These are phyloP conservation scores for Paecilomyces dactylethromorphus DNA, from an alignment of 2,329 filamentous ascomycete genomes.

Conservation along the genomic window DNA sequence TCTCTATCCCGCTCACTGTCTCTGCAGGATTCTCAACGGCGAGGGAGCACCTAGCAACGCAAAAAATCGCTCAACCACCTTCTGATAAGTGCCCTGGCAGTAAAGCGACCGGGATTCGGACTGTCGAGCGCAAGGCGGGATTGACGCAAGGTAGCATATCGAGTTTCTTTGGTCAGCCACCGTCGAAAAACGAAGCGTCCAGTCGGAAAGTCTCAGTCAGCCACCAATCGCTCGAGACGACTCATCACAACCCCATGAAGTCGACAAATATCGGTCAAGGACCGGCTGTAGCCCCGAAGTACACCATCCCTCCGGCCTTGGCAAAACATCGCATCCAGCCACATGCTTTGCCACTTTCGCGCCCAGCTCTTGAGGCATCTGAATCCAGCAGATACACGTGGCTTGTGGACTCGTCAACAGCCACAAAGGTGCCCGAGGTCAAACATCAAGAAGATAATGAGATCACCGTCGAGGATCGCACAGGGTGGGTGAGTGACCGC, in stretches of 20 bases:
- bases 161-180: slow-evolving; percentile 41
- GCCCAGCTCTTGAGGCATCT: slow-evolving; percentile 25
- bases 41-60: slow-evolving; percentile 44
- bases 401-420: slow-evolving; percentile 19
- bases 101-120: slow-evolving; percentile 13
- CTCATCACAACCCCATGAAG: neutral
- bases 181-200: slow-evolving; percentile 14
- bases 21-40: slow-evolving; percentile 59
- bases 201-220: neutral
- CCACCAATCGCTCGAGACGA: neutral
- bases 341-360: slow-evolving; percentile 22
- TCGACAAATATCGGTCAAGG: neutral
- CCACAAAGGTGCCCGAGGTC: slow-evolving; percentile 6
- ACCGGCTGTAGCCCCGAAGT: neutral
- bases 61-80: slow-evolving; percentile 10
- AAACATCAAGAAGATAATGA: slow-evolving; percentile 4
- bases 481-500: slow-evolving; percentile 14
- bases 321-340: slow-evolving; percentile 24
- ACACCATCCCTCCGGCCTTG: slow-evolving; percentile 14
- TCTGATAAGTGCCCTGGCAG: slow-evolving; percentile 5
- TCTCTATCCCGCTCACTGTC: slow-evolving; percentile 29
- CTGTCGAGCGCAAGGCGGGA: slow-evolving; percentile 28
- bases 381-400: slow-evolving; percentile 29
- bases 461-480: slow-evolving; percentile 5
- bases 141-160: slow-evolving; percentile 48